These are phyloP conservation scores for Trametes pubescens DNA, from an alignment of 1,284 basidiomycete genomes.

Conservation along the genomic window DNA sequence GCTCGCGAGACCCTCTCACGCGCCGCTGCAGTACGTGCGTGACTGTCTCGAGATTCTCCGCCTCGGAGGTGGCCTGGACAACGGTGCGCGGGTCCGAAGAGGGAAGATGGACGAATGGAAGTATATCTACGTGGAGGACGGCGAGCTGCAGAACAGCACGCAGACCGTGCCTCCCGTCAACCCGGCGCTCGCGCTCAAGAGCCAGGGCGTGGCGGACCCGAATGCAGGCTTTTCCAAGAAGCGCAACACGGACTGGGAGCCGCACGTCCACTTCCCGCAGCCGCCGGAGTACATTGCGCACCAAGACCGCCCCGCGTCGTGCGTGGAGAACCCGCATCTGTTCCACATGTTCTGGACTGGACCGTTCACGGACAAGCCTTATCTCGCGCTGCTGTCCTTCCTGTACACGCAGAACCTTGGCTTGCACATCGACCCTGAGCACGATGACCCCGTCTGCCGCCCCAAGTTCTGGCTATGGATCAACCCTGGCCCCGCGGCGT, in stretches of 20 bases:
- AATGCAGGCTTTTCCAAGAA: conserved; percentile 32
- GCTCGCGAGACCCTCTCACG: conserved; percentile 1
- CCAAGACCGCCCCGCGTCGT: conserved; percentile 52
- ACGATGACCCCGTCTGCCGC: conserved; percentile 58
- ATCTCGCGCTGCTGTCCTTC: conserved; percentile 78
- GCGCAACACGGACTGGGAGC: conserved; percentile 52
- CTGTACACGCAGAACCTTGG: conserved; percentile 79
- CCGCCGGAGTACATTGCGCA: conserved; percentile 50
- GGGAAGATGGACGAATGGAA: conserved; percentile 71
- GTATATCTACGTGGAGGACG: conserved; percentile 71
- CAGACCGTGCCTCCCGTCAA: conserved; percentile 32
- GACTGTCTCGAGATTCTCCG: conserved; percentile 81
- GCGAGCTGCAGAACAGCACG: conserved; percentile 51
- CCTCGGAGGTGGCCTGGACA: conserved; percentile 73
- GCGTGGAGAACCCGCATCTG: conserved; percentile 71
- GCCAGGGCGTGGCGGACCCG: conserved; percentile 31
- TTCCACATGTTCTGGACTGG: conserved; percentile 89
- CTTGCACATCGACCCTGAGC: conserved; percentile 56
- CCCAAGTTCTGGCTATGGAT: conserved; percentile 82
- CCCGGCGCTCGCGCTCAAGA: conserved; percentile 33
- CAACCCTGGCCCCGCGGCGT: conserved; percentile 69
- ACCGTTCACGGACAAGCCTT: conserved; percentile 82
- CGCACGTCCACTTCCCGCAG: conserved; percentile 46
- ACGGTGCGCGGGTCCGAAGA: conserved; percentile 62
- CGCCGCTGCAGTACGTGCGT: conserved; percentile 66